Percentiles rank a stretch among this genome's conserved stretches.
Evolutionary conservation across 1,284 basidiomycete genomes (phyloP).

Genomic region (Gomphus bonarii): DNA sequence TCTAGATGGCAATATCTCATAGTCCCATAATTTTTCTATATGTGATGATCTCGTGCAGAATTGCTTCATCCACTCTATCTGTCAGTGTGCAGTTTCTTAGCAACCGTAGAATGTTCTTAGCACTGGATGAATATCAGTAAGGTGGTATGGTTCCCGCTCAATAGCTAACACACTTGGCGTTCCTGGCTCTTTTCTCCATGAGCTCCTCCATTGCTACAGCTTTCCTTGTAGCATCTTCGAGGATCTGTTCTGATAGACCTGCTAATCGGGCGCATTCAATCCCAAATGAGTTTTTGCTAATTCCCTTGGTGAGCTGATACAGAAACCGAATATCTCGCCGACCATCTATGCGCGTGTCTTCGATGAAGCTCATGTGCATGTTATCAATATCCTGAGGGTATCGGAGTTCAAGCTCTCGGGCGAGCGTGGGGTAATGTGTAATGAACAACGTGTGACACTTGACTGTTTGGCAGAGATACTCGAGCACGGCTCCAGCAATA

Average conservation of each 20-base stretch:
- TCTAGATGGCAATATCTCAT: neutral
- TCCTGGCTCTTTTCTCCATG: slow-evolving; percentile 2
- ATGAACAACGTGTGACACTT: slow-evolving; percentile 86
- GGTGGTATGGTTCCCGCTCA: neutral
- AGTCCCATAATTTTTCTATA: slow-evolving; percentile 2
- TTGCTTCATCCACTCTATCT: neutral
- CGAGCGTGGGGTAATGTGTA: slow-evolving; percentile 81
- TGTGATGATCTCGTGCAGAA: neutral
- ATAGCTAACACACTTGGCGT: neutral
- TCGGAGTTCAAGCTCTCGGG: slow-evolving; percentile 42
- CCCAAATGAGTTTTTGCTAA: slow-evolving; percentile 78
- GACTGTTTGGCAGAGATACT: slow-evolving; percentile 54
- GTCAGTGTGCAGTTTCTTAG: neutral
- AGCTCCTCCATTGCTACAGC: slow-evolving; percentile 43
- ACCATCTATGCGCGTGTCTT: slow-evolving; percentile 57
- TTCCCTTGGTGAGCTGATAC: slow-evolving; percentile 62
- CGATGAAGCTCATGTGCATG: slow-evolving; percentile 79
- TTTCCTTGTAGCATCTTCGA: slow-evolving; percentile 46
- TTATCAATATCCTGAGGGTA: slow-evolving; percentile 57
- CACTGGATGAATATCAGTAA: neutral
- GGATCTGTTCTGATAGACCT: slow-evolving; percentile 58
- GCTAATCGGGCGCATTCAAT: slow-evolving; percentile 87
- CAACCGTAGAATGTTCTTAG: slow-evolving; percentile 4
- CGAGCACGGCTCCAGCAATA: slow-evolving; percentile 70
- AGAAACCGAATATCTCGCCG: slow-evolving; percentile 76